Evolutionary conservation across 306 rosid species (phyloP).

Genomic region (Ceratonia siliqua): DNA sequence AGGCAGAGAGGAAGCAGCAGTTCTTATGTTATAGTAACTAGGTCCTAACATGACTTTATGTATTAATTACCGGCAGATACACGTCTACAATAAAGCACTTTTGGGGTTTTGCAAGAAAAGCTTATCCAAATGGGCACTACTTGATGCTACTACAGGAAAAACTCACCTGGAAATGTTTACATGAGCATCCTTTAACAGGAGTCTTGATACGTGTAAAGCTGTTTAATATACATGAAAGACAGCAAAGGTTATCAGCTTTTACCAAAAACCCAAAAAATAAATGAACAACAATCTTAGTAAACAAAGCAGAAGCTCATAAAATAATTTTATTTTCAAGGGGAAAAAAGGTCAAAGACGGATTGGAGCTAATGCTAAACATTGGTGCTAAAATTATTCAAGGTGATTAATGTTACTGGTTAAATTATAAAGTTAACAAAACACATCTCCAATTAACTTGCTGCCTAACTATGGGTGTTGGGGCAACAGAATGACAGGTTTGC

Average conservation of each 20-base stretch:
- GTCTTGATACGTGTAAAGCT: conserved; percentile 72
- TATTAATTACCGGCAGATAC: background rate
- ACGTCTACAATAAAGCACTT: background rate
- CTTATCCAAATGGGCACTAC: background rate
- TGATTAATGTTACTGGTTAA: background rate
- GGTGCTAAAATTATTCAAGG: background rate
- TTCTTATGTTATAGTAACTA: background rate
- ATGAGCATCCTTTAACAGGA: conserved; percentile 88
- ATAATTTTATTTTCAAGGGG: background rate
- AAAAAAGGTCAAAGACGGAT: background rate
- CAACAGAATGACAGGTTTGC: background rate
- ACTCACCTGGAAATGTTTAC: conserved; percentile 89
- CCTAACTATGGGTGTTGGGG: background rate
- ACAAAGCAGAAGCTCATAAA: conserved; percentile 11
- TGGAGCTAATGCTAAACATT: background rate
- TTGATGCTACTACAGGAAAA: conserved; percentile 31
- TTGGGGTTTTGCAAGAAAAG: background rate
- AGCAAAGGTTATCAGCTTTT: conserved; percentile 24
- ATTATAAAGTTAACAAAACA: background rate
- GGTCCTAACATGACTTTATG: background rate
- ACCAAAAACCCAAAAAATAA: background rate
- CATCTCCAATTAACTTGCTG: conserved; percentile 11
- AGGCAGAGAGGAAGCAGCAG: background rate
- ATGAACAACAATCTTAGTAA: conserved; percentile 17
- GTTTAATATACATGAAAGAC: conserved; percentile 42